A percentile compares a stretch with the other conserved stretches of the same genome.
phyloP scores from a whole-genome alignment of 345 rosid species.

The Citropsis articulata region DNA sequence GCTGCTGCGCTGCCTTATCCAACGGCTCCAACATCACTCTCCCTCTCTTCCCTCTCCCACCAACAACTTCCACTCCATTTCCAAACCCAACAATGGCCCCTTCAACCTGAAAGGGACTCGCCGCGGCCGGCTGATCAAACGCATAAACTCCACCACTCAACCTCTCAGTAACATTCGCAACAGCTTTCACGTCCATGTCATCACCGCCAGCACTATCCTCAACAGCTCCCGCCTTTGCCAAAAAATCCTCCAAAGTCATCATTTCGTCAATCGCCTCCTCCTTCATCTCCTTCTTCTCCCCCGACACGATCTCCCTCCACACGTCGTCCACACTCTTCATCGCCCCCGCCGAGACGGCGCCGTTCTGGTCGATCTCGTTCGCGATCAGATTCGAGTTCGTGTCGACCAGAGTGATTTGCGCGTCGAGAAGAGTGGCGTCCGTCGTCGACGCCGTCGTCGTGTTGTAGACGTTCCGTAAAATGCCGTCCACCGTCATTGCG shows the following conservation, averaged over 20 bases:
- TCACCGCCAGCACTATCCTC: constrained; percentile 25
- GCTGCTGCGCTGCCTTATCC: constrained; percentile 86
- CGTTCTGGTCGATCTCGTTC: constrained; percentile 8
- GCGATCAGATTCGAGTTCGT: constrained; percentile 9
- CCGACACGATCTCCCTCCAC: constrained; percentile 86
- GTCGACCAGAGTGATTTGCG: constrained; percentile 41
- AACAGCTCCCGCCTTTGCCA: constrained; percentile 66
- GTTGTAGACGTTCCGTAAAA: constrained; percentile 30
- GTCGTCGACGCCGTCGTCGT: constrained; percentile 26
- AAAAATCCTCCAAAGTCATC: constrained; percentile 93
- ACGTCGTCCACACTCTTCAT: constrained; percentile 62
- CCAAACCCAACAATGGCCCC: constrained; percentile 54
- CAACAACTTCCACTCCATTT: constrained; percentile 35
- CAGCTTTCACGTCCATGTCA: constrained; percentile 31
- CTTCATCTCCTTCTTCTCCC: constrained; percentile 61
- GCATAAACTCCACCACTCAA: constrained; percentile 48
- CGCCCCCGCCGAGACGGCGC: constrained; percentile 10
- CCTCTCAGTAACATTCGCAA: constrained; percentile 24
- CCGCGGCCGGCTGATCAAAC: constrained; percentile 40
- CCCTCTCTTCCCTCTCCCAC: constrained; percentile 71
- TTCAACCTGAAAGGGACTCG: constrained; percentile 51
- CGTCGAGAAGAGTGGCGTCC: constrained; percentile 46
- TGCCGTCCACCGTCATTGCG: constrained; percentile 48
- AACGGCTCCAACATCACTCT: constrained; percentile 61
- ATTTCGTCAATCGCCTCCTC: constrained; percentile 67